Evolutionary conservation across 805 yeast genomes (phyloP).

Genomic region (Ogataea glucozyma): DNA sequence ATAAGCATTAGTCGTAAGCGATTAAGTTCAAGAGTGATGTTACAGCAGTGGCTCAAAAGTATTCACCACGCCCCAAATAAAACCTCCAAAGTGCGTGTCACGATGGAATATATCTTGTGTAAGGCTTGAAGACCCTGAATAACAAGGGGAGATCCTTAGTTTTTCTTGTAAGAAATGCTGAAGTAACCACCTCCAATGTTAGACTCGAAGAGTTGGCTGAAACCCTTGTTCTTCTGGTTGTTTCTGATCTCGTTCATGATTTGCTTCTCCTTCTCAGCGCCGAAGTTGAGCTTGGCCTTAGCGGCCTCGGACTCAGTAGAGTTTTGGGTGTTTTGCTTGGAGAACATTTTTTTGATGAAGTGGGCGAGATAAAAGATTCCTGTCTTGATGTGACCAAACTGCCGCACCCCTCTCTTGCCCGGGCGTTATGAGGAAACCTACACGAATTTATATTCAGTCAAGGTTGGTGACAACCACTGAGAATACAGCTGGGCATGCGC

Average conservation of each 20-base stretch:
- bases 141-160: constrained; percentile 3
- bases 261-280: constrained; percentile 43
- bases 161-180: constrained; percentile 33
- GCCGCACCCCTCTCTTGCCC: too few relatives aligned
- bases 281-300: constrained; percentile 36
- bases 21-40: constrained; percentile 1
- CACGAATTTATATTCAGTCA: constrained; percentile 1
- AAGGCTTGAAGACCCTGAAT: background rate
- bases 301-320: constrained; percentile 34
- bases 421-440: background rate
- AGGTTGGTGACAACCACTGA: background rate
- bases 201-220: constrained; percentile 31
- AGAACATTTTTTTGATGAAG: constrained; percentile 26
- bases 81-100: constrained; percentile 1
- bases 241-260: constrained; percentile 40
- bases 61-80: background rate
- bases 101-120: background rate
- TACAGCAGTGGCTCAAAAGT: background rate
- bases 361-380: too few relatives aligned
- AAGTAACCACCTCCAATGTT: constrained; percentile 34
- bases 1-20: constrained; percentile 6
- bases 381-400: too few relatives aligned
- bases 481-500: background rate
- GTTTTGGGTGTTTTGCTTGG: constrained; percentile 32
- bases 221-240: constrained; percentile 28